A percentile compares a stretch with the other conserved stretches of the same genome.
Evolutionary conservation across 495 filamentous ascomycete genomes (phyloP).

Genomic region (Pseudomonodictys pantanalensis): DNA sequence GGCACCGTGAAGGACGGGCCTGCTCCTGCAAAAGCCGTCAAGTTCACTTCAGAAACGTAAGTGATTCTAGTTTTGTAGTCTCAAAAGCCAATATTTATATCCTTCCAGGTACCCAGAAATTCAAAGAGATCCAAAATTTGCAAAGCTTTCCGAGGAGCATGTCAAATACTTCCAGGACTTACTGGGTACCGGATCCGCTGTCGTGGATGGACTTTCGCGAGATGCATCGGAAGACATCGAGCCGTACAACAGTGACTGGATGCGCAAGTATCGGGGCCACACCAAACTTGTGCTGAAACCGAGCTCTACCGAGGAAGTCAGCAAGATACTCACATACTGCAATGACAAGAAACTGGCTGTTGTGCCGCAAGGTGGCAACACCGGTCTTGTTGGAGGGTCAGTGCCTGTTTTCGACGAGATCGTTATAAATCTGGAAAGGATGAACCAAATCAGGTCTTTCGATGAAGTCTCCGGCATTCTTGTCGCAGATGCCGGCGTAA

Average conservation of each 20-base stretch:
- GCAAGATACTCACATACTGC: constrained; percentile 86
- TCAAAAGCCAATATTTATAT: neutral
- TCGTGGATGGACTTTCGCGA: constrained; percentile 75
- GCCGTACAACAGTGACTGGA: constrained; percentile 96
- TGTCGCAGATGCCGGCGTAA: constrained; percentile 84
- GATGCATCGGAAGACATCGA: constrained; percentile 73
- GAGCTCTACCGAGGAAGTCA: constrained; percentile 74
- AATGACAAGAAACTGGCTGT: constrained; percentile 87
- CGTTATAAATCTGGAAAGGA: constrained; percentile 79
- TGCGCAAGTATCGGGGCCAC: constrained; percentile 96
- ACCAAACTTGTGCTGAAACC: constrained; percentile 84
- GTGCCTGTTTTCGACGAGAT: constrained; percentile 98
- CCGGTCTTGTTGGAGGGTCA: constrained; percentile 89
- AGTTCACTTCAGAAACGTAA: constrained; percentile 75
- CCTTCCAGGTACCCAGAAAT: constrained; percentile 67
- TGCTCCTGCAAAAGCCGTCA: constrained; percentile 52
- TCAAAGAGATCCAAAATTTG: constrained; percentile 72
- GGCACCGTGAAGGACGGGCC: constrained; percentile 37
- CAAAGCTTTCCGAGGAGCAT: constrained; percentile 64
- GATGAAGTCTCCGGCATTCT: constrained; percentile 89
- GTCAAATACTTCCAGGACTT: constrained; percentile 74
- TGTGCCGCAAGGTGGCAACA: constrained; percentile 97
- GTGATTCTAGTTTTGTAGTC: constrained; percentile 1
- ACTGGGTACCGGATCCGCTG: constrained; percentile 70
- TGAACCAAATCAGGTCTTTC: constrained; percentile 88